Evolutionary conservation across 768 basidiomycete species (phyloP), one percentile per base, ranked within the genome.

Genomic region (Boletus rubescentipes): DNA sequence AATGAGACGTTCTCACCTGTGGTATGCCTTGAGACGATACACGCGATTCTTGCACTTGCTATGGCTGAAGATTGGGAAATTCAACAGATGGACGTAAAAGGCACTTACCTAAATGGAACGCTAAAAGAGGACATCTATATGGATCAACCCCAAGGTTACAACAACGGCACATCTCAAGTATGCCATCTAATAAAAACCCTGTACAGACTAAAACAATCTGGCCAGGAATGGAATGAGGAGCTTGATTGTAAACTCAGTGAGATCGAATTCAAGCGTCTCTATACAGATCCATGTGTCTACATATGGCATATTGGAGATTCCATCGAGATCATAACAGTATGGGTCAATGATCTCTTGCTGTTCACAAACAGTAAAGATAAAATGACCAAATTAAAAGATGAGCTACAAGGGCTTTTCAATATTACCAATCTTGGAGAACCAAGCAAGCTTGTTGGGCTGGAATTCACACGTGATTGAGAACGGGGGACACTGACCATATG

Each of bases 41-140:
- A 5, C 0, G 11, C 36, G 0, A 38, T 51, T 1, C 15, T 49
- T 0, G 39, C 15, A 2, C 39, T 51, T 1, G 43, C 42, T 0
- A 5, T 38, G 0, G 18, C 29, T 0, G 2, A 46, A 1, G 16
- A 52, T 2, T 49, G 45, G 46, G 45, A 53, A 10, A 53, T 53
- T 5, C 52, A 53, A 8, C 52, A 53, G 3, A 53, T 53, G 52
- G 52, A 53, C 4, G 2, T 48, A 0, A 53, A 53, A 3, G 52
- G 46, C 0, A 32, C 32, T 2, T 53, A 47, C 45, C 52, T 47
- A 18, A 34, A 47, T 1, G 23, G 45, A 0, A 7, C 4, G 2
- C 45, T 53, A 2, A 53, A 53, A 41, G 51, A 53, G 6, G 6
- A 34, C 2, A 53, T 51, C 4, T 51, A 36, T 5, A 51, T 51